Percentiles rank a stretch among this genome's conserved stretches.
phyloP scores from a whole-genome alignment of 2,329 filamentous ascomycete species.

The Orbilia brochopaga region DNA sequence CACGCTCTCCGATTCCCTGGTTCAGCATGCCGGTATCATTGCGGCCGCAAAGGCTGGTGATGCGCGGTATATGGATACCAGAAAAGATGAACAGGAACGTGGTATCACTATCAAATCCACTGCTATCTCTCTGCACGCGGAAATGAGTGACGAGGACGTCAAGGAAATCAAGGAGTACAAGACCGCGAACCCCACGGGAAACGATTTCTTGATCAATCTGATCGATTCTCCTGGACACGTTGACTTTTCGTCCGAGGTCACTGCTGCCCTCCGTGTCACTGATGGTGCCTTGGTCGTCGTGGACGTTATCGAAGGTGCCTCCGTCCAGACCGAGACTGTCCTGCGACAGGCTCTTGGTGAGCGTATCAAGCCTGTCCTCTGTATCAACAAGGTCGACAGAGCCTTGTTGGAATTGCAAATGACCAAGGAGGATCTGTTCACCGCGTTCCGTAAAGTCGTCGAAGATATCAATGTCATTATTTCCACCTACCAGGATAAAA shows the following conservation, averaged over 20 bases:
- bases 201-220: conserved; percentile 99
- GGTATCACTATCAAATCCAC: conserved; percentile 99
- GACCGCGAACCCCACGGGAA: conserved; percentile 82
- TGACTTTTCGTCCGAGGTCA: conserved; percentile 99
- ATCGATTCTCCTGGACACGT: conserved; percentile 99
- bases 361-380: conserved; percentile 99
- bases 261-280: conserved; percentile 98
- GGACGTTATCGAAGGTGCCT: conserved; percentile 99
- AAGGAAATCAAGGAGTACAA: conserved; percentile 96
- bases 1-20: conserved; percentile 97
- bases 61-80: conserved; percentile 93
- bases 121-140: conserved; percentile 96
- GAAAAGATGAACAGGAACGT: conserved; percentile 97
- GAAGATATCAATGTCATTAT: conserved; percentile 99
- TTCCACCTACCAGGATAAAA: conserved; percentile 97
- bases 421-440: conserved; percentile 98
- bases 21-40: conserved; percentile 99
- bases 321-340: conserved; percentile 99
- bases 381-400: conserved; percentile 99
- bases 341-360: conserved; percentile 98
- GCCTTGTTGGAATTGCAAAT: conserved; percentile 98
- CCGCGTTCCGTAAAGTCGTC: conserved; percentile 99
- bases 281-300: conserved; percentile 99
- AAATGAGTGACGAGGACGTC: conserved; percentile 80
- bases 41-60: conserved; percentile 97